These are phyloP conservation scores for Rhodomyrtus tomentosa DNA, from an alignment of 345 rosid species.

Conservation along the genomic window DNA sequence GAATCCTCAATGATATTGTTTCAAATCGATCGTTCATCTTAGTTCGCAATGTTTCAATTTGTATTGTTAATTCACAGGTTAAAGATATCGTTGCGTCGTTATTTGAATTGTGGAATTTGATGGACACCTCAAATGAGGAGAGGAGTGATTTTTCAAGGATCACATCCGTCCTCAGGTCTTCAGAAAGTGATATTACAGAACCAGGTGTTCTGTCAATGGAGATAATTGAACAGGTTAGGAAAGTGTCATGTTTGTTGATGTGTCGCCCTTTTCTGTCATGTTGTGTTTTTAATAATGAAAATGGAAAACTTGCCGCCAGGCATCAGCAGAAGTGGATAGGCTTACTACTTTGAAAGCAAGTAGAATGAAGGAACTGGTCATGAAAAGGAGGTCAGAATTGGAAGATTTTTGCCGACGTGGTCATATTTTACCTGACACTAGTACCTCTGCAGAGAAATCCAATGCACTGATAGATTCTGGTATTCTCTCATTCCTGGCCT, in stretches of 20 bases:
- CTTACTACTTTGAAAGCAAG: slow-evolving; percentile 71
- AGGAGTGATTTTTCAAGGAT: slow-evolving; percentile 45
- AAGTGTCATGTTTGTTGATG: background rate
- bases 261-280: background rate
- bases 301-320: slow-evolving; percentile 23
- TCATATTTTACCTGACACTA: slow-evolving; percentile 78
- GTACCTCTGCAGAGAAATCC: slow-evolving; percentile 87
- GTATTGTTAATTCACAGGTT: slow-evolving; percentile 28
- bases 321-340: slow-evolving; percentile 74
- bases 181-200: slow-evolving; percentile 56
- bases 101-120: slow-evolving; percentile 80
- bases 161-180: slow-evolving; percentile 34
- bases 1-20: background rate
- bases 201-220: slow-evolving; percentile 60
- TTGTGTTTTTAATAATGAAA: background rate
- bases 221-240: slow-evolving; percentile 60
- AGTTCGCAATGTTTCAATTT: background rate
- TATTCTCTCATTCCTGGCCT: slow-evolving; percentile 5
- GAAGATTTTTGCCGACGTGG: slow-evolving; percentile 63
- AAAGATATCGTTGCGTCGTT: slow-evolving; percentile 47
- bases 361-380: slow-evolving; percentile 93
- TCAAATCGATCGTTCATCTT: background rate
- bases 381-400: slow-evolving; percentile 77
- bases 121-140: slow-evolving; percentile 78
- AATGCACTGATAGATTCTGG: slow-evolving; percentile 92